Evolutionary conservation across 176 grass and related monocot genomes (phyloP).

Genomic region (Leersia perrieri): DNA sequence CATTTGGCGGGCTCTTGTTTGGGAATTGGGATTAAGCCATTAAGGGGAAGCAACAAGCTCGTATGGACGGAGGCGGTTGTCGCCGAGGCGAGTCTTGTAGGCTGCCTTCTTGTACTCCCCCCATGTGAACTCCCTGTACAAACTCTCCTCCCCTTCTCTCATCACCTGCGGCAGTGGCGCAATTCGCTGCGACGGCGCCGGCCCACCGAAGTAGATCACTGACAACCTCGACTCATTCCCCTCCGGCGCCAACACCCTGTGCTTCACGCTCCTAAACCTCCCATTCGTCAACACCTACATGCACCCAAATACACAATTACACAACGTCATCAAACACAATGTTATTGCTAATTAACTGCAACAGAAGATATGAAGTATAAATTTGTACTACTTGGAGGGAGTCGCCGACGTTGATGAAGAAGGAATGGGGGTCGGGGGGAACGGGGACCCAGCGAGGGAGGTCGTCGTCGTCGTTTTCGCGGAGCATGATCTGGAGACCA

Average conservation of each 20-base stretch:
- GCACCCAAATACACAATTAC: too few species aligned
- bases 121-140: conserved; percentile 91
- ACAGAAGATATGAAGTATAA: too few species aligned
- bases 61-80: conserved; percentile 68
- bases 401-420: conserved; percentile 92
- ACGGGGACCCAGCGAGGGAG: conserved; percentile 71
- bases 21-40: too few species aligned
- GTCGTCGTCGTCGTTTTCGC: too few species aligned
- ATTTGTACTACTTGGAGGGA: conserved; percentile 67
- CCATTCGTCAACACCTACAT: conserved; percentile 81
- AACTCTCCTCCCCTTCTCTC: conserved; percentile 54
- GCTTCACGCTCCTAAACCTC: conserved; percentile 77
- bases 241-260: conserved; percentile 69
- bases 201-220: conserved; percentile 75
- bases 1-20: not conserved
- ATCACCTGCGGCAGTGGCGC: conserved; percentile 60
- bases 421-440: conserved; percentile 51
- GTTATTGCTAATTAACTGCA: too few species aligned
- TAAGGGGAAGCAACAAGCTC: conserved; percentile 38
- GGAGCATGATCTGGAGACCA: conserved; percentile 70
- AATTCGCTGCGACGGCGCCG: conserved; percentile 45
- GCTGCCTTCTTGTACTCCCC: conserved; percentile 66
- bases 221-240: conserved; percentile 53
- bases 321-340: too few species aligned
- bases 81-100: conserved; percentile 54